These are phyloP conservation scores for Colletotrichum simmondsii DNA, from an alignment of 2,329 filamentous ascomycete species.

Conservation along the genomic window DNA sequence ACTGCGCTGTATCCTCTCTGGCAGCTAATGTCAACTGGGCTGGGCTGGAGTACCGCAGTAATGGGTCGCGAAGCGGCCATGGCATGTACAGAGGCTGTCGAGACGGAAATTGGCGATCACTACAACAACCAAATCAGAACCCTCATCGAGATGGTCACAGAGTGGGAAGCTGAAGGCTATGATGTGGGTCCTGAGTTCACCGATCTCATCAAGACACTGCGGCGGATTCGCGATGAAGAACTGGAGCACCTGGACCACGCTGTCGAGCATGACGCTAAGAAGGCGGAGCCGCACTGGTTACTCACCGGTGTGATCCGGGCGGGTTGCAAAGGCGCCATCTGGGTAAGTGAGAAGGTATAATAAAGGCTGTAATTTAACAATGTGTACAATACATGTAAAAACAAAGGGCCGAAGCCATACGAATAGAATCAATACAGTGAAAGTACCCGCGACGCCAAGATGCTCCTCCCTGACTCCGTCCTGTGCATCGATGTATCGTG, in stretches of 20 bases:
- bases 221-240: constrained; percentile 93
- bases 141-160: constrained; percentile 82
- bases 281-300: constrained; percentile 89
- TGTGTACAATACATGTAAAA: constrained; percentile 36
- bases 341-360: constrained; percentile 82
- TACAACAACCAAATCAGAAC: constrained; percentile 92
- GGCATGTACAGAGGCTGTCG: constrained; percentile 98
- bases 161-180: constrained; percentile 82
- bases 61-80: constrained; percentile 95
- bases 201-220: constrained; percentile 77
- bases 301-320: constrained; percentile 87
- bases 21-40: constrained; percentile 79
- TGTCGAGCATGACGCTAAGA: constrained; percentile 90
- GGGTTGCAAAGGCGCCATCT: constrained; percentile 94
- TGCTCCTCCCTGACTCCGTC: background rate
- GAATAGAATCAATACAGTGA: constrained; percentile 15
- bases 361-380: constrained; percentile 29
- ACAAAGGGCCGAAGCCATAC: constrained; percentile 19
- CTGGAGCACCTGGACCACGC: constrained; percentile 96
- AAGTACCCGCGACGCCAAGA: background rate
- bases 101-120: constrained; percentile 96
- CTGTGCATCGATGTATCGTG: background rate
- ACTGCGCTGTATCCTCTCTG: constrained; percentile 94
- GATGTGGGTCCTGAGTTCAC: constrained; percentile 82
- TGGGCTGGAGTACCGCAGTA: constrained; percentile 91